Evolutionary conservation across 352 stramenopile genomes (phyloP).

Genomic region (Globisporangium rhizosaccharum): DNA sequence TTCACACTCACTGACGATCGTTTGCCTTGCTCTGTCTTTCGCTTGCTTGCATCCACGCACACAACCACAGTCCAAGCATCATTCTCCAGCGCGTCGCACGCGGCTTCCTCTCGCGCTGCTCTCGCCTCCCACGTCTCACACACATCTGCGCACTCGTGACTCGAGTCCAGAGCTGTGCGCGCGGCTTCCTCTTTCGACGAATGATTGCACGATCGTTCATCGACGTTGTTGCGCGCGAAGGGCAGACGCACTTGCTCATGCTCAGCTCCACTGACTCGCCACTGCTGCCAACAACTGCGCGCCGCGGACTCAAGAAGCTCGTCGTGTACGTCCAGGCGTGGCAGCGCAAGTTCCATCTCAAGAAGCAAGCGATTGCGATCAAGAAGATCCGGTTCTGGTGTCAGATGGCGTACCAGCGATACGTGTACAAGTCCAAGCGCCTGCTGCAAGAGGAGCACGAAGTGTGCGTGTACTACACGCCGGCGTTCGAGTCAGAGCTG

Average conservation of each 20-base stretch:
- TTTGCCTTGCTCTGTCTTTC: not conserved
- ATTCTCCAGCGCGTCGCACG: conserved; percentile 33
- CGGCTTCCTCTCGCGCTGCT: conserved; percentile 44
- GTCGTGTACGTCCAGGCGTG: conserved; percentile 47
- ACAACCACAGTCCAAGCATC: conserved; percentile 19
- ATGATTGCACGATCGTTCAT: conserved; percentile 41
- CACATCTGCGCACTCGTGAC: conserved; percentile 43
- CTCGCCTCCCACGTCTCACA: conserved; percentile 31
- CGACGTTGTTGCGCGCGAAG: conserved; percentile 36
- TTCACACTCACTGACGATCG: not conserved
- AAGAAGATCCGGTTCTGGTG: conserved; percentile 80
- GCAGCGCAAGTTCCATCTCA: conserved; percentile 39
- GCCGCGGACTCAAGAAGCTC: conserved; percentile 45
- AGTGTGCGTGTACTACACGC: conserved; percentile 74
- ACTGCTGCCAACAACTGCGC: conserved; percentile 25
- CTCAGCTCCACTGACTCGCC: conserved; percentile 25
- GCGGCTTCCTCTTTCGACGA: conserved; percentile 57
- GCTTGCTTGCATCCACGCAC: not conserved
- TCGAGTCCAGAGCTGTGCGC: conserved; percentile 45
- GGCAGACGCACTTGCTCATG: conserved; percentile 42
- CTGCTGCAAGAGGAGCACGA: conserved; percentile 52
- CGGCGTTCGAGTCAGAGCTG: conserved; percentile 44
- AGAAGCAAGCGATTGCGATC: conserved; percentile 59
- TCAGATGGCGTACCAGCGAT: conserved; percentile 65
- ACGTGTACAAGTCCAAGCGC: conserved; percentile 44